Base-by-base conservation (phyloP, 306 rosid genomes). In the Cicer cuneatum region DNA sequence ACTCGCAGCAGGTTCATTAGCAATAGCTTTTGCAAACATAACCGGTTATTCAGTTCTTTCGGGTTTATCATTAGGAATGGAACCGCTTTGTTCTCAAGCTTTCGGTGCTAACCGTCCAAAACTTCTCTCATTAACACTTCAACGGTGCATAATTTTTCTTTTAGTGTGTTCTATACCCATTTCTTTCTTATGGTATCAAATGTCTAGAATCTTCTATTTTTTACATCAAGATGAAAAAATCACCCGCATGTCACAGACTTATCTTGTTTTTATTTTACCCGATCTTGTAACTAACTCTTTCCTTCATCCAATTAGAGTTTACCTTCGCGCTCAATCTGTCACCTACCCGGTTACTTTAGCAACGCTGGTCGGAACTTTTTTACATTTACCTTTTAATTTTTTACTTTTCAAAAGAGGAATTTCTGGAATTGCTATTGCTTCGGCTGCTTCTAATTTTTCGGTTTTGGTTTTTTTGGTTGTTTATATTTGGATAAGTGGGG, bases 1-100 rank as follows among this genome's bases (percentile, higher is more conserved):
- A 21, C 95, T 94, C 0, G 99, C 97, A 5, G 91, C 90, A 0
- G 96, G 99, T 0, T 90, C 97, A 0, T 29, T 94, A 0, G 95
- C 97, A 73, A 94, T 94, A 29, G 99, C 99, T 14, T 92, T 90
- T n/a, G 99, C 96, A 1, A 94, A 94, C 83, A 94, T 94, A 74
- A 94, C 92, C 0, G 96, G 95, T 10, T 91, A 94, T 69, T 94
- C 97, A 0, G 92, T 94, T 1, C 90, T 94, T 52, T 87, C 96
- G 0, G 99, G 99, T 1, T 70, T 94, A 0, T 87, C 99, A 52
- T 67, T 92, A 0, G 99, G 99, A 1, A 92, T 94, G 99, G 97
- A 92, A 66, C 97, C 99, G 0, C 92, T 94, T 1, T 94, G 99
- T 7, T 90, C 97, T 2, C 99, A 94, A 68, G 97, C 96, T 82